Conservation (phyloP, 2,329 filamentous ascomycete genomes). For the Aspergillus viridinutans region DNA sequence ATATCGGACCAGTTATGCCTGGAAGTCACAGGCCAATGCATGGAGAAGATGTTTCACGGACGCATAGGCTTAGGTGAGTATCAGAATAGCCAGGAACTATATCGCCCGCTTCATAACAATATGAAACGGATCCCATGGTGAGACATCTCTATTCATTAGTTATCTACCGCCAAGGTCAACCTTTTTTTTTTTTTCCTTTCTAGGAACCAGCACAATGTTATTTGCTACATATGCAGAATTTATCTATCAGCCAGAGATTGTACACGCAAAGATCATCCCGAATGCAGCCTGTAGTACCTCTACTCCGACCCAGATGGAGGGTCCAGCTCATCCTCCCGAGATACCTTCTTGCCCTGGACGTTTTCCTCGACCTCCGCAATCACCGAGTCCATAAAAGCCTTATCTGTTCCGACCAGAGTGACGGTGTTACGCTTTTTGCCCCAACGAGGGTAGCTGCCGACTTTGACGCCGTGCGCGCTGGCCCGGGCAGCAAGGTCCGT, state of each 20-base stretch:
- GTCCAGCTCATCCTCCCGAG: conserved; percentile 68
- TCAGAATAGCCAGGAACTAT: too few relatives aligned
- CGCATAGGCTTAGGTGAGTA: too few relatives aligned
- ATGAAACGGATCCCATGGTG: too few relatives aligned
- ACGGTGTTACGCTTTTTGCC: conserved; percentile 84
- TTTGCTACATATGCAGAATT: neutral
- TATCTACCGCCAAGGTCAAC: neutral
- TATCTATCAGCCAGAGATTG: conserved; percentile 1
- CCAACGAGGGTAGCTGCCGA: conserved; percentile 93
- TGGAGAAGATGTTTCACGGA: neutral
- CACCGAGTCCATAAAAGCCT: conserved; percentile 71
- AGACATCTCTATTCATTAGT: too few relatives aligned
- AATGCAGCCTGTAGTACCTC: neutral
- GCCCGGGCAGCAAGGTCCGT: conserved; percentile 73
- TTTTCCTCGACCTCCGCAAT: conserved; percentile 72
- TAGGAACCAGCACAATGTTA: neutral
- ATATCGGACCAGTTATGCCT: too few relatives aligned
- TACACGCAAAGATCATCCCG: neutral
- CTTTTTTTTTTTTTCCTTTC: neutral
- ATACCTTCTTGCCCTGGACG: conserved; percentile 67
- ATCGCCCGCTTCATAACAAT: too few relatives aligned
- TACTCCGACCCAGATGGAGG: conserved; percentile 29
- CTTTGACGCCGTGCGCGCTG: conserved; percentile 75
- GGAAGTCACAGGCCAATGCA: too few relatives aligned
- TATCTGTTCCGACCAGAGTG: conserved; percentile 75